Base-by-base conservation (phyloP, 305 asterid species). In the Fraxinus platypoda region DNA sequence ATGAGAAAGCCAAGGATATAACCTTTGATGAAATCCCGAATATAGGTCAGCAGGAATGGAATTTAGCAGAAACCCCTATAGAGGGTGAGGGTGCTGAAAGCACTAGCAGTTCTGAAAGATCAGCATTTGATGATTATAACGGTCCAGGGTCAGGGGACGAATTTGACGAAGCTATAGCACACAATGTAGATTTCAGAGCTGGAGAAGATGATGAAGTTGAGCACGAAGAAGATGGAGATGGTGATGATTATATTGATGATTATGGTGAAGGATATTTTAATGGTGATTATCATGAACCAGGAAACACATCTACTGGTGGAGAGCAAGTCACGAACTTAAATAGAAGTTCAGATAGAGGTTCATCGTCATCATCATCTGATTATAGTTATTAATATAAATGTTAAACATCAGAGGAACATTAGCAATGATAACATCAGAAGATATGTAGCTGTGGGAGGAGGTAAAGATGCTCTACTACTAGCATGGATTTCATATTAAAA, bases 21-120 rank as follows among this genome's bases (percentile, higher is more conserved):
- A 52, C 75, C 43, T 54, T 64, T 13, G 85, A 88, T 13, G 84
- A 88, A 71, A 78, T 85, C 49, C 86, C 86, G 1, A 79, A 25
- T 79, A 62, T 74, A 35, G 49, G 59, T 78, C 86, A 83, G 23
- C 92, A 79, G 35, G 88, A 87, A 26, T 86, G 91, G 91, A 76
- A 79, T n/a, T 78, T 84, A 46, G 88, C 82, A 41, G 88, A 84
- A 83, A 86, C 85, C 3, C 91, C 84, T 4, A 66, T 85, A 23
- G 89, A 85, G 73, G 84, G n/a, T 12, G 90, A 79, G 82, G 91
- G 57, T 62, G 90, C 84, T 34, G 91, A 82, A 76, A 89, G 85
- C 38, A 81, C 37, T 43, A 88, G 93, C 88, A 88, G 94, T 82
- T 90, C 97, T 5, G 97, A 79, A 80, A 86, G 85, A 75, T 91